Evolutionary conservation across 2,329 filamentous ascomycete species (phyloP).

Genomic region (Arthroderma uncinatum): DNA sequence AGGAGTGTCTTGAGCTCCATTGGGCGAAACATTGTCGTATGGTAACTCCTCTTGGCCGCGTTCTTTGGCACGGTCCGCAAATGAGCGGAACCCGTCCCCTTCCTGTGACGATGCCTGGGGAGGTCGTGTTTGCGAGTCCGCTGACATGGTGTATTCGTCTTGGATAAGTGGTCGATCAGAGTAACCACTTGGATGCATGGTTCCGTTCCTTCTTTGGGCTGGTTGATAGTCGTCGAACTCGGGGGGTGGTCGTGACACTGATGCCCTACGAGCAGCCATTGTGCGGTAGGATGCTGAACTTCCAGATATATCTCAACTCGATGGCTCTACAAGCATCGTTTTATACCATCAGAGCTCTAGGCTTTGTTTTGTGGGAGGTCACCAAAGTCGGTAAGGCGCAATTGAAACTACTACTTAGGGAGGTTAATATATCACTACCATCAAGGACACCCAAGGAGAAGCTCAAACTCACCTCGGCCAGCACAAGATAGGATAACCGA

Average conservation of each 20-base stretch:
- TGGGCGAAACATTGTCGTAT: background rate
- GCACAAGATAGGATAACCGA: background rate
- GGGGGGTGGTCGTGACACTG: background rate
- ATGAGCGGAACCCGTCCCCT: slow-evolving; percentile 17
- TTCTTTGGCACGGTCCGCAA: slow-evolving; percentile 17
- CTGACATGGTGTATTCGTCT: slow-evolving; percentile 50
- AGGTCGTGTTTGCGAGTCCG: slow-evolving; percentile 46
- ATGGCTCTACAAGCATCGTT: background rate
- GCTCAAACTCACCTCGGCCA: background rate
- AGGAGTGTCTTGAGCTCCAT: background rate
- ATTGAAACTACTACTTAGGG: background rate
- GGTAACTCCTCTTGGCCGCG: slow-evolving; percentile 2
- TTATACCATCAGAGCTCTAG: background rate
- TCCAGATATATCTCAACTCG: background rate
- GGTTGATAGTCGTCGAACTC: background rate
- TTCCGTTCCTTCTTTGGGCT: background rate
- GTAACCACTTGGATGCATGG: slow-evolving; percentile 4
- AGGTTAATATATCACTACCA: background rate
- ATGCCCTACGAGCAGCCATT: background rate
- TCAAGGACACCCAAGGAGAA: background rate
- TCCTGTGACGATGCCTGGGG: slow-evolving; percentile 22
- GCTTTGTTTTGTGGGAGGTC: no score
- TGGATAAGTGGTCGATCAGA: slow-evolving; percentile 42
- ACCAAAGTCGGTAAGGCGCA: background rate
- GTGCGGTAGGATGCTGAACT: background rate